phyloP scores from a whole-genome alignment of 208 protist genomes.

The Trypanosoma avium region DNA sequence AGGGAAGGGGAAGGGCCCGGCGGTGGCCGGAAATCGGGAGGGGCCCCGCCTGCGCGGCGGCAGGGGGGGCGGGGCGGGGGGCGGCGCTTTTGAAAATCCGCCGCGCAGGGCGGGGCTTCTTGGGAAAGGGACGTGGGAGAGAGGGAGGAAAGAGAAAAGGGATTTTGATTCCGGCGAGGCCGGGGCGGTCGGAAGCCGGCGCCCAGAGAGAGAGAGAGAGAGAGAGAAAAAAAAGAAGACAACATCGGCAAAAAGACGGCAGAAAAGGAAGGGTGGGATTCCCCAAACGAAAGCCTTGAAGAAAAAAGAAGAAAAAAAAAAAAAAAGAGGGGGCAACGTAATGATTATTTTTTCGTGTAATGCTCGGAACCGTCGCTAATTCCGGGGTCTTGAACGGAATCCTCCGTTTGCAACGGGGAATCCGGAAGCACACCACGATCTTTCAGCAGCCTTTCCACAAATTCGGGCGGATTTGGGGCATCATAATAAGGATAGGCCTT shows the following conservation, averaged over 20 bases:
- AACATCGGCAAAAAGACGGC: conserved; percentile 3
- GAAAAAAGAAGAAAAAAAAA: conserved; percentile 19
- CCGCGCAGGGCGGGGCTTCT: too few species aligned
- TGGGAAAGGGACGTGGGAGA: too few species aligned
- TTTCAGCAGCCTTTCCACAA: conserved; percentile 85
- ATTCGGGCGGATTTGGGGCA: conserved; percentile 83
- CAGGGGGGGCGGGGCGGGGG: too few species aligned
- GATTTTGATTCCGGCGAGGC: too few species aligned
- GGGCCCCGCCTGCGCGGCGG: too few species aligned
- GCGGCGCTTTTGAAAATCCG: too few species aligned
- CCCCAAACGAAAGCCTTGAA: conserved; percentile 10
- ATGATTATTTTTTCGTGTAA: conserved; percentile 14
- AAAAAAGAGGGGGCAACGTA: background rate
- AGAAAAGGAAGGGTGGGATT: background rate
- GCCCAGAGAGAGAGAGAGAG: too few species aligned
- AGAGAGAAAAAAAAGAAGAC: conserved; percentile 31
- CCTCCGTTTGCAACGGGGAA: conserved; percentile 51
- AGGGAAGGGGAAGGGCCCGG: too few species aligned
- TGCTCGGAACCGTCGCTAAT: conserved; percentile 47
- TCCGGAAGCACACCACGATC: conserved; percentile 86
- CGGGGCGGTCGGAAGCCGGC: too few species aligned
- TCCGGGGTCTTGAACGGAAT: conserved; percentile 10
- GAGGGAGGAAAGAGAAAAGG: too few species aligned
- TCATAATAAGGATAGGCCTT: conserved; percentile 89
- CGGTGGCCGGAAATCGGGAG: too few species aligned